Base-by-base conservation (phyloP, 495 filamentous ascomycete genomes). In the Parachaetomium inaequale region DNA sequence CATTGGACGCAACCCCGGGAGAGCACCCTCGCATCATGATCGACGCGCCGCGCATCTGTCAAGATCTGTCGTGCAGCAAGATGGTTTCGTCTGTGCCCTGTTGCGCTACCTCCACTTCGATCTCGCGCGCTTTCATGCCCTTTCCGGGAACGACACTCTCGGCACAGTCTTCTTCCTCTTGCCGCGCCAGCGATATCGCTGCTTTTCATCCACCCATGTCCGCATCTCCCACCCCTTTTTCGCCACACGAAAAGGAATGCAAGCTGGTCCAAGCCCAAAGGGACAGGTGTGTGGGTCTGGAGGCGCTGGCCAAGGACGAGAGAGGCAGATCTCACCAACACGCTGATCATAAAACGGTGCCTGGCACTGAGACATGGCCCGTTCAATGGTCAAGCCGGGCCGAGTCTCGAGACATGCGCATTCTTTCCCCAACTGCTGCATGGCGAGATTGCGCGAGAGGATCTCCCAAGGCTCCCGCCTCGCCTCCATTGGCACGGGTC, bases 61-160 rank as follows among this genome's bases (percentile, higher is more conserved):
- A 56, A 71, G 70, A 72, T 72, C 70, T 72, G 70, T 71, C 66
- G 61, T 72, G 68, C 70, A 72, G 64, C 66, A 46, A 62, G 62
- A 63, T 63, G 53, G 47, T 49, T 67, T 64, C 49, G 34, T 26
- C 8, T 21, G 3, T 28, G 36, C 54, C 38, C 42, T 47, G 55
- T 8, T 19, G 7, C 43, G 19, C n/a, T n/a, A 12, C 45, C 34
- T 42, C 34, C 58, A 52, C 46, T 7, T 26, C 12, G 45, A 19
- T 26, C 15, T 59, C 31, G 7, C 31, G 7, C 59, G 32, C 21
- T n/a, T 38, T 45, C 50, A 32, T 5, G 32, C 15, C 12, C 2
- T 61, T 42, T 29, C 19, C 21, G 34, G 34, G 2, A 28, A 29
- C 53, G 31, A 14, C 45, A 57, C 12, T n/a, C 7, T 7, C 52